Evolutionary conservation across 495 filamentous ascomycete genomes (phyloP).

Genomic region (Penicillium lividum): DNA sequence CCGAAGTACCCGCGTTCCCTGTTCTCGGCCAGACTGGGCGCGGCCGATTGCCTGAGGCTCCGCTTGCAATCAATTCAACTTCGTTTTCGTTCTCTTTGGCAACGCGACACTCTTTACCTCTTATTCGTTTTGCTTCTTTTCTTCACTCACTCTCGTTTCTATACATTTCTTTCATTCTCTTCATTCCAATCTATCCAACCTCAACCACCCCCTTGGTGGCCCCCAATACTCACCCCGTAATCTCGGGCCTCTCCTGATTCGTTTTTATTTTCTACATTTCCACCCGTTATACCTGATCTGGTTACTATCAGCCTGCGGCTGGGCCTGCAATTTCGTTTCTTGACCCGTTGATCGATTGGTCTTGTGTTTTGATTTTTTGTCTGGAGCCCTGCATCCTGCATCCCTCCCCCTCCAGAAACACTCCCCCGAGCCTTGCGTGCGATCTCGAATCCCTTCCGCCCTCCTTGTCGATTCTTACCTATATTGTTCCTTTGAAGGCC

Average conservation of each 20-base stretch:
- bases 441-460: constrained; percentile 25
- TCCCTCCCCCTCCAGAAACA: constrained; percentile 8
- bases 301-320: constrained; percentile 32
- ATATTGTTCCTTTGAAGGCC: constrained; percentile 8
- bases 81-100: constrained; percentile 23
- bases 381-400: constrained; percentile 6
- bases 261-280: constrained; percentile 13
- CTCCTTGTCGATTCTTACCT: constrained; percentile 17
- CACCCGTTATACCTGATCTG: constrained; percentile 29
- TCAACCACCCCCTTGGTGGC: constrained; percentile 9
- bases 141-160: constrained; percentile 13
- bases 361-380: constrained; percentile 17
- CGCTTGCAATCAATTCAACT: constrained; percentile 20
- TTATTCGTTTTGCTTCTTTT: constrained; percentile 7
- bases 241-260: constrained; percentile 26
- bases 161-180: not conserved
- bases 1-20: not conserved
- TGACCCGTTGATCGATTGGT: constrained; percentile 23
- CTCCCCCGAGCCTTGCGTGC: constrained; percentile 23
- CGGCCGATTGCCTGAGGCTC: constrained; percentile 30
- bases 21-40: constrained; percentile 29
- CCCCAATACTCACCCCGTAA: constrained; percentile 24
- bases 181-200: not conserved
- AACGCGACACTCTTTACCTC: constrained; percentile 19
- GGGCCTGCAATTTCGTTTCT: constrained; percentile 29